Evolutionary conservation across 2,329 filamentous ascomycete genomes (phyloP).

Genomic region (Thielaviopsis punctulata): DNA sequence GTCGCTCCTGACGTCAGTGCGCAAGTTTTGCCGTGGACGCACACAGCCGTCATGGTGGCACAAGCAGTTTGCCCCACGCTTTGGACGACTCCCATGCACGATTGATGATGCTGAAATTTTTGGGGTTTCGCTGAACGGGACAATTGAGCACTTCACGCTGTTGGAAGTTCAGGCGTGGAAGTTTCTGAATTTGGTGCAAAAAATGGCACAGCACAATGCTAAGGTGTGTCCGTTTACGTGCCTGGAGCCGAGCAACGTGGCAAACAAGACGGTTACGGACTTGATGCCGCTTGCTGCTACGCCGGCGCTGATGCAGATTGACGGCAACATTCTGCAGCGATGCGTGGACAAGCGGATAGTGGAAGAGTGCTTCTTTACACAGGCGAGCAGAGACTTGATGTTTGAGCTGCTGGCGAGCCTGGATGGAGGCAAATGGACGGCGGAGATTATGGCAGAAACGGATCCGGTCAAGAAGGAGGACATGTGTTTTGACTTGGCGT

Average conservation of each 20-base stretch:
- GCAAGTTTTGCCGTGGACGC: conserved; percentile 34
- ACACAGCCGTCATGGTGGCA: conserved; percentile 36
- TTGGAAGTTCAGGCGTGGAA: conserved; percentile 45
- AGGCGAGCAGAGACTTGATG: conserved; percentile 24
- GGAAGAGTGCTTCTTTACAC: conserved; percentile 23
- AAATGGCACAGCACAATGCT: conserved; percentile 32
- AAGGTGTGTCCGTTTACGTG: conserved; percentile 6
- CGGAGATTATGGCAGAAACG: conserved; percentile 16
- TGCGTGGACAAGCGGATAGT: conserved; percentile 31
- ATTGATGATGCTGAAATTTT: conserved; percentile 35
- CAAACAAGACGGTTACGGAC: not conserved
- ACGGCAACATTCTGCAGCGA: conserved; percentile 46
- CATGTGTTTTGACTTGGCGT: conserved; percentile 31
- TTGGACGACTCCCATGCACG: conserved; percentile 26
- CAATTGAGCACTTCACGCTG: conserved; percentile 51
- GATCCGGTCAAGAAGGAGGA: conserved; percentile 15
- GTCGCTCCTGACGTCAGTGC: conserved; percentile 36
- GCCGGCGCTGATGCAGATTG: conserved; percentile 37
- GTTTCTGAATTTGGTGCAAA: conserved; percentile 57
- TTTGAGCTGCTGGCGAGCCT: conserved; percentile 31
- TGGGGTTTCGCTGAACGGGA: conserved; percentile 52
- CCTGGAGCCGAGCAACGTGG: not conserved
- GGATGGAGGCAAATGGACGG: conserved; percentile 27
- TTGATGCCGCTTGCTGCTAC: conserved; percentile 21
- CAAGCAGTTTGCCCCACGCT: conserved; percentile 20